phyloP scores from a whole-genome alignment of 371 early-diverging fungal species.

The Mortierella sp. region DNA sequence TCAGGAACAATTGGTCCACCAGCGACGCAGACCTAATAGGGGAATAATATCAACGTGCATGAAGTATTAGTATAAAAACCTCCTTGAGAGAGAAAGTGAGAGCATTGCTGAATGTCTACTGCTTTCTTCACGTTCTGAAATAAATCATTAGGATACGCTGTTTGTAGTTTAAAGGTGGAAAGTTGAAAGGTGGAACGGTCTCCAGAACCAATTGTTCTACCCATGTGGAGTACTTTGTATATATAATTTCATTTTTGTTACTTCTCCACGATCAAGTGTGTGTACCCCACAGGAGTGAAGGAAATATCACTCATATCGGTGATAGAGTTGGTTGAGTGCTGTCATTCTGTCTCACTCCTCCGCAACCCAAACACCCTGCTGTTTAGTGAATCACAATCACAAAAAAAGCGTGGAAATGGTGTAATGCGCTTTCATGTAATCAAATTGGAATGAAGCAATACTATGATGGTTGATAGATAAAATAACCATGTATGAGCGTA shows the following conservation, averaged over 20 bases:
- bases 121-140: constrained; percentile 1
- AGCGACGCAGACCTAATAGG: constrained; percentile 39
- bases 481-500: no score
- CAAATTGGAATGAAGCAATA: no score
- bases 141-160: not conserved
- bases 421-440: no score
- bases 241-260: not conserved
- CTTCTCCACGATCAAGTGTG: not conserved
- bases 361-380: no score
- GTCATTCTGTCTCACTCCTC: no score
- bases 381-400: no score
- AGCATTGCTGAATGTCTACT: not conserved
- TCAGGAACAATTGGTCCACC: constrained; percentile 47
- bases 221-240: not conserved
- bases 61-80: not conserved
- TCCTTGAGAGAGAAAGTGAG: not conserved
- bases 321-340: no score
- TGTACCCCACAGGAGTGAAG: not conserved
- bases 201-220: not conserved
- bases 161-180: not conserved
- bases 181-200: not conserved
- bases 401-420: no score
- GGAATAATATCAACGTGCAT: not conserved
- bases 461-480: no score
- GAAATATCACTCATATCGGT: no score